phyloP scores from a whole-genome alignment of 140 eudicot species.

The Anethum foeniculum region DNA sequence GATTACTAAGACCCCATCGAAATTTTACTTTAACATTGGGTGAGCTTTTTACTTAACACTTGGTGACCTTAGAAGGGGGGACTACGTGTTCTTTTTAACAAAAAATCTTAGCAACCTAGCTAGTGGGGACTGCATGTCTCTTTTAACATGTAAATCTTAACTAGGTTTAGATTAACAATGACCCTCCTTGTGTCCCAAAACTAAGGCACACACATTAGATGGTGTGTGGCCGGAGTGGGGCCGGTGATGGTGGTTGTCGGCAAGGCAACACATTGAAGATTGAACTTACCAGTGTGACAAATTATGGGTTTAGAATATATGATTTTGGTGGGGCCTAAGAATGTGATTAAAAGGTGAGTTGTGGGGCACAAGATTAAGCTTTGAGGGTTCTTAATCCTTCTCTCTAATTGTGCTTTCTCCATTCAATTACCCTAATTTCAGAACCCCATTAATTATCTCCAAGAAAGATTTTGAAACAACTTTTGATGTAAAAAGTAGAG shows the following conservation, averaged over 20 bases:
- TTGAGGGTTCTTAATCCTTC: not conserved
- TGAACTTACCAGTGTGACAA: constrained; percentile 6
- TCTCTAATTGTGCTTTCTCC: not conserved
- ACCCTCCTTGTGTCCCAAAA: constrained; percentile 3
- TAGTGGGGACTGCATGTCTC: constrained; percentile 4
- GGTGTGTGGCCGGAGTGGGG: constrained; percentile 12
- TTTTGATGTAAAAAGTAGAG: constrained; percentile 6
- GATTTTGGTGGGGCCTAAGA: not conserved
- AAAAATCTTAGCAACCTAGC: not conserved
- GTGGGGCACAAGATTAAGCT: not conserved
- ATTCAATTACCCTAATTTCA: not conserved
- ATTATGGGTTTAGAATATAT: constrained; percentile 10
- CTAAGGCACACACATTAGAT: constrained; percentile 8
- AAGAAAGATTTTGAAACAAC: not conserved
- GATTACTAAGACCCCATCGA: too few relatives aligned
- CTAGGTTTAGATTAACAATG: constrained; percentile 2
- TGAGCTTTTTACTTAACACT: too few relatives aligned
- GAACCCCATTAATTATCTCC: not conserved
- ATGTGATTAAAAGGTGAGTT: not conserved
- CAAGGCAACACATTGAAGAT: constrained; percentile 9
- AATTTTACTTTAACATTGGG: too few relatives aligned
- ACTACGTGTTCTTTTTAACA: too few relatives aligned
- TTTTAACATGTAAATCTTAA: not conserved
- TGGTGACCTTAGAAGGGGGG: too few relatives aligned
- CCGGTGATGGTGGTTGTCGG: constrained; percentile 10